These are phyloP conservation scores for Aureoboletus auriporus DNA, from an alignment of 768 basidiomycete species.

Conservation along the genomic window DNA sequence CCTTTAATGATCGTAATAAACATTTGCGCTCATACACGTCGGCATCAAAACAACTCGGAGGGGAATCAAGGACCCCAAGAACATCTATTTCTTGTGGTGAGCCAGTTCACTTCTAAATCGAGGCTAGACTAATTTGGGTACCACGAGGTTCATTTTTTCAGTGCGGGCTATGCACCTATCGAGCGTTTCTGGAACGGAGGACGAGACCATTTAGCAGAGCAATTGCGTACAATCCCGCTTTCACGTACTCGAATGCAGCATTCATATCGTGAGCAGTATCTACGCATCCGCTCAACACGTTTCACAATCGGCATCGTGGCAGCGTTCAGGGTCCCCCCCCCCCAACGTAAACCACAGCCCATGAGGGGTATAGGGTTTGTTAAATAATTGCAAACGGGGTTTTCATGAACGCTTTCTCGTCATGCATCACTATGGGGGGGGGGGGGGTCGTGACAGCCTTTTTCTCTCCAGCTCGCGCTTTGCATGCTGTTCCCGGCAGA, in stretches of 20 bases:
- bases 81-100: constrained; percentile 12
- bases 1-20: constrained; percentile 5
- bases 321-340: constrained; percentile 17
- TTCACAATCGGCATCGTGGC: constrained; percentile 16
- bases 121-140: not conserved
- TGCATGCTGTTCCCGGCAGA: constrained; percentile 22
- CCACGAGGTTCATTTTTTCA: constrained; percentile 17
- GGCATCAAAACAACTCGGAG: constrained; percentile 1
- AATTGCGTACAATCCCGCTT: constrained; percentile 20
- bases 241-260: constrained; percentile 21
- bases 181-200: constrained; percentile 17
- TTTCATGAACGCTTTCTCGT: constrained; percentile 10
- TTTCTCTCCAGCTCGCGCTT: constrained; percentile 6
- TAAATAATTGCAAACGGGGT: constrained; percentile 14
- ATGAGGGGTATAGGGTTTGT: constrained; percentile 19
- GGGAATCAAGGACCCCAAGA: constrained; percentile 22
- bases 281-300: constrained; percentile 16
- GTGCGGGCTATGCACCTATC: constrained; percentile 7
- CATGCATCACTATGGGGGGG: constrained; percentile 12
- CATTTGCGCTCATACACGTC: constrained; percentile 18
- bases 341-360: constrained; percentile 28
- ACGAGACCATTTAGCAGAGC: constrained; percentile 12
- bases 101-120: constrained; percentile 16
- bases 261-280: constrained; percentile 20
- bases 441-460: constrained; percentile 7